A percentile compares a stretch with the other conserved stretches of the same genome.
Evolutionary conservation across 371 early-diverging fungal genomes (phyloP).

Genomic region (Batkoa obscura): DNA sequence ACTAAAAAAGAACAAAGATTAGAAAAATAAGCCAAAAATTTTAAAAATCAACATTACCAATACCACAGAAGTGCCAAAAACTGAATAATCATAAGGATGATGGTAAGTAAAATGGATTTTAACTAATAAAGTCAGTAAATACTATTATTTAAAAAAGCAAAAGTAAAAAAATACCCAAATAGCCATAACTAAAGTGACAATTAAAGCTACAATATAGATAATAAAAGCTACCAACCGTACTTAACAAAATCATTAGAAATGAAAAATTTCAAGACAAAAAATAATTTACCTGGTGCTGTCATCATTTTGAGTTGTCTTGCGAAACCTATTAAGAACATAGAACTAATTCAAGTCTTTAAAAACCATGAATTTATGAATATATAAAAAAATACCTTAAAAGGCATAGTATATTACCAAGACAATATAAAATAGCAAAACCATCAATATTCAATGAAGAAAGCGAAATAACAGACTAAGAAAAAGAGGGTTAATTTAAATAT

Average conservation of each 20-base stretch:
- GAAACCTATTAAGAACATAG: background rate
- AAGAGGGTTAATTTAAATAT: background rate
- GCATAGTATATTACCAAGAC: background rate
- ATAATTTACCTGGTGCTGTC: background rate
- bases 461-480: background rate
- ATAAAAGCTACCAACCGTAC: background rate
- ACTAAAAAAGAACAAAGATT: background rate
- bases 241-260: background rate
- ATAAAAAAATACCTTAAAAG: background rate
- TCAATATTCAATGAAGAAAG: background rate
- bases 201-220: background rate
- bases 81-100: background rate
- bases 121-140: background rate
- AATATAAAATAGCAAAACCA: background rate
- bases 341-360: background rate
- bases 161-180: background rate
- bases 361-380: background rate
- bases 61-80: background rate
- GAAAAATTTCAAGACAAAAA: background rate
- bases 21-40: background rate
- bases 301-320: constrained; percentile 2
- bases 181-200: background rate
- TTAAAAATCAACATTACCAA: background rate
- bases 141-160: background rate
- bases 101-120: background rate